Base-by-base conservation (phyloP, 2,329 filamentous ascomycete species). In the Clonostachys byssicola region DNA sequence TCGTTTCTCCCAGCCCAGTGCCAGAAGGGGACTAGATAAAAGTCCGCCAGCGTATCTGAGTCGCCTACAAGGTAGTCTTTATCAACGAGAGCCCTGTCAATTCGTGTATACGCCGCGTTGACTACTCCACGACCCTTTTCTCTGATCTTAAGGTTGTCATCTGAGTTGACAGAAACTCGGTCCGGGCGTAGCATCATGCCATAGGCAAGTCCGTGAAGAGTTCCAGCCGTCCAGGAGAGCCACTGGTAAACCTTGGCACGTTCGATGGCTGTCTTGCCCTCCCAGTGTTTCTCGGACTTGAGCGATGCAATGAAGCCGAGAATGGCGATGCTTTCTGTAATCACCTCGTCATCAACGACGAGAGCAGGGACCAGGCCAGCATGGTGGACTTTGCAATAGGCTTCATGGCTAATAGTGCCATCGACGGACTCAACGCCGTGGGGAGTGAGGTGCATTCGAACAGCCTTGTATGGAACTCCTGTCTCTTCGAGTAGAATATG, bases 291-390 rank as follows among this genome's bases (percentile, higher is more conserved):
- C 23, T 30, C 23, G 0, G 56, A 56, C 0, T 57, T 40, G 1
- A 65, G 50, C 0, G 56, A 55, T 3, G 58, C 56, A 42, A 66
- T 59, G 52, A 62, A 67, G 12, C 47, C 60, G 2, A 67, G 44
- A 4, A 69, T 49, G 5, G 64, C 66, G 0, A 58, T 56, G 44
- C 60, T 52, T 44, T 70, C 66, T 3, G 62, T 66, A 38, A 69
- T 55, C 36, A 60, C 34, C n/a, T 59, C 52, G 8, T 50, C 49
- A 14, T 59, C 57, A 23, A 66, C 51, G 5, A 44, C 41, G 16
- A 70, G 52, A 1, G 54, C 57, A 1, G 66, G 65, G 0, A 69
- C 63, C 12, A 56, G 60, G 17, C 60, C 63, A 4, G 45, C 48
- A 1, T 56, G 62, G 44, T 68, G 56, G 42, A 68, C 52, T 3